Base-by-base conservation (phyloP, 2,329 filamentous ascomycete species). In the Colletotrichum gigasporum region DNA sequence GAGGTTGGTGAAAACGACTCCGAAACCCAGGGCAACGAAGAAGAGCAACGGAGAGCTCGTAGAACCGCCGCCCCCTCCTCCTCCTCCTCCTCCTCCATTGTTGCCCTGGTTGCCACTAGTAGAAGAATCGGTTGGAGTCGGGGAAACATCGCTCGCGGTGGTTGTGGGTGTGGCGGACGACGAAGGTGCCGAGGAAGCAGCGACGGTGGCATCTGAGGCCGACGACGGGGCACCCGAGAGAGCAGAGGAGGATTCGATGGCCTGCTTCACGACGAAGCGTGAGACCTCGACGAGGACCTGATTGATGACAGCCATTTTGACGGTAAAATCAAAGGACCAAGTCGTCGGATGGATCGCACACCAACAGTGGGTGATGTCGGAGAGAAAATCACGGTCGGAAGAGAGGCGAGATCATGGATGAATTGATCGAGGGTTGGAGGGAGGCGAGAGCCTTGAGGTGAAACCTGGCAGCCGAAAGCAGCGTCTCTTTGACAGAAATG, bases 1-100 rank as follows among this genome's bases (percentile, higher is more conserved):
- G 78, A 99, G 82, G 78, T 99, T 99, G 52, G 96, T 99, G 74
- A 99, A 99, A 44, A 99, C 96, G 18, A 99, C 96, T 71, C 96
- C 96, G 73, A 99, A 98, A 4, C 96, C 96, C 28, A 99, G 83
- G 14, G 96, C 95, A 60, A 98, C 94, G 76, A 98, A 97, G 81
- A 98, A 98, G 5, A 83, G 74, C 18, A 83, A 69, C 5, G 81
- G 81, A 5, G 81, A 83, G 59, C 77, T 83, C 26, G 75, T 75
- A 41, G 76, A 74, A 48, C 69, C 69, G 26, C 68, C 63, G 34
- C 67, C 68, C 8, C 61, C 62, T 3, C 68, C 54, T 14, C 57
- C 63, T 6, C 56, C 20, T 32, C 53, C 39, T 28, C 63, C 44
- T 11, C 56, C 56, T 37, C 37, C 45, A 22, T 45, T 35, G 41